phyloP scores from a whole-genome alignment of 331 rosid genomes.

The Cucumis variabilis region DNA sequence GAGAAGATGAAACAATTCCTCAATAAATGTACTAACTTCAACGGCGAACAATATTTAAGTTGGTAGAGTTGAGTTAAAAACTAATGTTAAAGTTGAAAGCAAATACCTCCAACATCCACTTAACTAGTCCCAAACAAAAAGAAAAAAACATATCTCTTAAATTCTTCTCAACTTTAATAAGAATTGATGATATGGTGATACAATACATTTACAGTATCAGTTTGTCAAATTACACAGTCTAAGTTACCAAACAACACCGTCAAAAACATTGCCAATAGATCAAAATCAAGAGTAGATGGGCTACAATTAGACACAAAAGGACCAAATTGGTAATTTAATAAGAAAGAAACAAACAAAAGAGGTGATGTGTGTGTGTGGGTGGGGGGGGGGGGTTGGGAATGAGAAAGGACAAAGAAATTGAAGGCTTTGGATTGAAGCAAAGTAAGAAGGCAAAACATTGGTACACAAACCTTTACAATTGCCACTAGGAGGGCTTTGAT shows the following conservation, averaged over 20 bases:
- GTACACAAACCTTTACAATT: background rate
- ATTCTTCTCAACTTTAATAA: background rate
- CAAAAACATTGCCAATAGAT: background rate
- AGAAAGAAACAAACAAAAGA: background rate
- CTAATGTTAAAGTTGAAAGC: too few relatives aligned
- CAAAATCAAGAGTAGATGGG: background rate
- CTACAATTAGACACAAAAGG: background rate
- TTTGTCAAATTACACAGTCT: too few relatives aligned
- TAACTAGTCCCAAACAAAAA: too few relatives aligned
- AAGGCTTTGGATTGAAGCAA: background rate
- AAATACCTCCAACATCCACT: too few relatives aligned
- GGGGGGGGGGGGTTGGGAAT: background rate
- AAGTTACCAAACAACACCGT: background rate
- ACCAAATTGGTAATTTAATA: background rate
- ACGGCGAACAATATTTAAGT: too few relatives aligned
- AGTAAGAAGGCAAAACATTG: background rate
- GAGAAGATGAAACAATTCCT: too few relatives aligned
- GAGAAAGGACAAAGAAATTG: background rate
- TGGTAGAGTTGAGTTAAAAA: too few relatives aligned
- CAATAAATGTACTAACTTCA: too few relatives aligned
- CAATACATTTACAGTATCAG: too few relatives aligned
- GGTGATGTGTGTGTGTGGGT: too few relatives aligned
- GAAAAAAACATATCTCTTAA: background rate
- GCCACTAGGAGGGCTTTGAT: background rate
- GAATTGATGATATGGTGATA: background rate